Evolutionary conservation across 345 rosid genomes (phyloP).

Genomic region (Eucalyptus tenuipes): DNA sequence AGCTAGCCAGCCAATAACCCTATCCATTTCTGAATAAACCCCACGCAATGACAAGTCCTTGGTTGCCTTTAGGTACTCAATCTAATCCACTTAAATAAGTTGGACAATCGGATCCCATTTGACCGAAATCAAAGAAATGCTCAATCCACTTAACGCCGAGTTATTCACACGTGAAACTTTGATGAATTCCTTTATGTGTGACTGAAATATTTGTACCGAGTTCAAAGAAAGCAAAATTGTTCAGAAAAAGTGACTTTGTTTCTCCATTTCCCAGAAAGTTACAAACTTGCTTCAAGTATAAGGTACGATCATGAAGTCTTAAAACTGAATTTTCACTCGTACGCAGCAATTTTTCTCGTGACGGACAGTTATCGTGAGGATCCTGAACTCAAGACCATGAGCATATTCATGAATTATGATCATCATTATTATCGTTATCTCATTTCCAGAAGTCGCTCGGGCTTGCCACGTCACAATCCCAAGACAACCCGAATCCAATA

Average conservation of each 20-base stretch:
- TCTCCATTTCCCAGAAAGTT: neutral
- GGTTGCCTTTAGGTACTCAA: neutral
- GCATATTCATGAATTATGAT: neutral
- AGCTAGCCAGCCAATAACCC: neutral
- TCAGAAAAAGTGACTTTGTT: rapidly evolving
- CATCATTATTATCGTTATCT: neutral
- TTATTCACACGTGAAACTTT: rapidly evolving
- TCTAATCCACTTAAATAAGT: neutral
- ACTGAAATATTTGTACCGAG: rapidly evolving
- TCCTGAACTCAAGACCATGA: neutral
- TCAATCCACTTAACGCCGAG: neutral
- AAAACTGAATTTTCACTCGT: neutral
- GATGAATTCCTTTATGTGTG: rapidly evolving
- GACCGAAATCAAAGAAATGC: neutral
- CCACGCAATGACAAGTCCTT: neutral
- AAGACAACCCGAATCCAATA: neutral
- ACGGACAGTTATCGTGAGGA: neutral
- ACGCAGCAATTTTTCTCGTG: neutral
- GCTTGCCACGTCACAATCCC: neutral
- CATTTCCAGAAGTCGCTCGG: neutral
- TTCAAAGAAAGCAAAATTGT: rapidly evolving
- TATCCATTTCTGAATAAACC: neutral
- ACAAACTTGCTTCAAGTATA: rapidly evolving
- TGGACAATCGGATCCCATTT: neutral
- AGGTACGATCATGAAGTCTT: too few relatives aligned